Evolutionary conservation across 164 flowering plant genomes (phyloP).

Genomic region (Annona cherimola): DNA sequence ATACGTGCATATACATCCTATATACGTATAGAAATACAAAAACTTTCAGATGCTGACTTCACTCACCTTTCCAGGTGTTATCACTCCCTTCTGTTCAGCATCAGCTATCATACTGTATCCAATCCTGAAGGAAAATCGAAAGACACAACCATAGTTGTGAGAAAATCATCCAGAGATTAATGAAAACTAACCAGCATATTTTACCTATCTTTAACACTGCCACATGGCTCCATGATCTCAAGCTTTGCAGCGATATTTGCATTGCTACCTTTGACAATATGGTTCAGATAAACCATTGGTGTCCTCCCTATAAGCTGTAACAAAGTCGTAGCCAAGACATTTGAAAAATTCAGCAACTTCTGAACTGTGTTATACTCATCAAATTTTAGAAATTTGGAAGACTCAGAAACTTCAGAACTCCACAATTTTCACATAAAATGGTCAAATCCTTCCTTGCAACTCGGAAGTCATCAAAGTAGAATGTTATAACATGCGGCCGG

Average conservation of each 20-base stretch:
- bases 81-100: slow-evolving; percentile 75
- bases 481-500: too few relatives aligned
- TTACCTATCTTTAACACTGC: slow-evolving; percentile 97
- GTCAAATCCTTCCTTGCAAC: too few relatives aligned
- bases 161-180: slow-evolving; percentile 1
- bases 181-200: slow-evolving; percentile 1
- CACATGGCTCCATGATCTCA: slow-evolving; percentile 96
- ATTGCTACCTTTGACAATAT: slow-evolving; percentile 57
- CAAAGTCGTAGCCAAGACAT: slow-evolving; percentile 1
- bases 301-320: slow-evolving; percentile 92
- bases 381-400: neutral
- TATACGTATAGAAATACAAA: neutral
- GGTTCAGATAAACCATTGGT: slow-evolving; percentile 94
- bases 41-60: neutral
- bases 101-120: slow-evolving; percentile 84
- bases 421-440: neutral
- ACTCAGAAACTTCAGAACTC: neutral
- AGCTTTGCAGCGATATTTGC: slow-evolving; percentile 96
- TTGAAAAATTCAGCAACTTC: neutral
- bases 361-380: neutral
- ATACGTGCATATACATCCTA: too few relatives aligned
- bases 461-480: too few relatives aligned
- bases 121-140: slow-evolving; percentile 48
- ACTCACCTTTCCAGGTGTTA: slow-evolving; percentile 85
- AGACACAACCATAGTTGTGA: neutral